phyloP scores from a whole-genome alignment of 495 filamentous ascomycete species.

The Podospora conica region DNA sequence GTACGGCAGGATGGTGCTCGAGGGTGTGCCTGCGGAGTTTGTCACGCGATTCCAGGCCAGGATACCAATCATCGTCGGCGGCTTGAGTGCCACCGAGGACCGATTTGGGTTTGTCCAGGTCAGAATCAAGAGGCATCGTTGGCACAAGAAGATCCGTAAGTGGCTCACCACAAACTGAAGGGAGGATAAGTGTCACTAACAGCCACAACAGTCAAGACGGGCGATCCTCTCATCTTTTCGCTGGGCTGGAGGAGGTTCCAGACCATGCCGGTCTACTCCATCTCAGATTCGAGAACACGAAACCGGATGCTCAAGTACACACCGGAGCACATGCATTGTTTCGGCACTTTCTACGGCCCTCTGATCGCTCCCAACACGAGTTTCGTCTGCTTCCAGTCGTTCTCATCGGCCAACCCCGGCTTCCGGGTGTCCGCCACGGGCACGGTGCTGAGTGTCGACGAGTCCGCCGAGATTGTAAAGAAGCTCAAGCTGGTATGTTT shows the following conservation, averaged over 20 bases:
- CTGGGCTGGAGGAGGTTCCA: conserved; percentile 97
- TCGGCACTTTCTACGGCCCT: conserved; percentile 90
- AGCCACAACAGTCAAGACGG: conserved; percentile 63
- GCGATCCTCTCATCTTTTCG: conserved; percentile 94
- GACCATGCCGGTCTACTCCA: conserved; percentile 84
- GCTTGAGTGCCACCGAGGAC: conserved; percentile 85
- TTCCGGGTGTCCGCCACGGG: conserved; percentile 94
- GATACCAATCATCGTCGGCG: conserved; percentile 83
- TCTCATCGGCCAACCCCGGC: conserved; percentile 79
- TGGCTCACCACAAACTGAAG: background rate
- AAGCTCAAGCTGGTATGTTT: conserved; percentile 74
- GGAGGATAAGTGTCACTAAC: background rate
- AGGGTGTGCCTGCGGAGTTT: conserved; percentile 87
- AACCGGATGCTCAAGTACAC: conserved; percentile 96
- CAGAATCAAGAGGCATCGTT: conserved; percentile 91
- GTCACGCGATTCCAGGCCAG: conserved; percentile 78
- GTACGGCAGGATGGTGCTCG: conserved; percentile 83
- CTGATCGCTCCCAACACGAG: conserved; percentile 92
- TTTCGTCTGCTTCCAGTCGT: conserved; percentile 88
- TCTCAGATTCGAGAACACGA: conserved; percentile 83
- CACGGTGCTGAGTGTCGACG: conserved; percentile 86
- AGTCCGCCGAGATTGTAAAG: conserved; percentile 94
- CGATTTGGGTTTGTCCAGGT: conserved; percentile 93
- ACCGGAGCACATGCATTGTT: conserved; percentile 90
- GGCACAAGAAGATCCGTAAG: conserved; percentile 89